A percentile compares a stretch with the other conserved stretches of the same genome.
These are phyloP conservation scores for Solanum hybrid DNA, from an alignment of 305 asterid genomes.

Conservation along the genomic window DNA sequence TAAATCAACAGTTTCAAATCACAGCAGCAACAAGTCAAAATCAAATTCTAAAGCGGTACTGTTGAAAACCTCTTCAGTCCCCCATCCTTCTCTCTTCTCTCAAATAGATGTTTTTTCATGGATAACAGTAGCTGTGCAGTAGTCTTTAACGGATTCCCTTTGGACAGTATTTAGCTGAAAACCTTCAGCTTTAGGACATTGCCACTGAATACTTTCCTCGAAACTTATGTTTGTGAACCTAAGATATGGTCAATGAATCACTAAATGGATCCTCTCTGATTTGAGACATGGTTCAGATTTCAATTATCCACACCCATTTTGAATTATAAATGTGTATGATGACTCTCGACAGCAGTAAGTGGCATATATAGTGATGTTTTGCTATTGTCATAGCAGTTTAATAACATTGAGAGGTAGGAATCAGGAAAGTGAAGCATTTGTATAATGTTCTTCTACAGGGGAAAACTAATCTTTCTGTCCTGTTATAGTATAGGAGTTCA, in stretches of 20 bases:
- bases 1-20: conserved; percentile 25
- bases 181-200: background rate
- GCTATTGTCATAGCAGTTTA: background rate
- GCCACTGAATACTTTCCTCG: background rate
- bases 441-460: background rate
- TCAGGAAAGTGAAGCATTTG: background rate
- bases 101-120: background rate
- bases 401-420: background rate
- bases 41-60: conserved; percentile 28
- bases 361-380: background rate
- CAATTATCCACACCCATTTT: background rate
- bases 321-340: background rate
- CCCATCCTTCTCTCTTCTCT: background rate
- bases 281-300: background rate
- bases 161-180: background rate
- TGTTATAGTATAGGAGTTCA: background rate
- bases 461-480: background rate
- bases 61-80: background rate
- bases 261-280: background rate
- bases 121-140: background rate
- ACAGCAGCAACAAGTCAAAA: conserved; percentile 38
- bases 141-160: background rate
- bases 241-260: background rate
- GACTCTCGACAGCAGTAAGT: background rate
- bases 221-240: background rate